Conservation (phyloP, 257 asterid species). For the Coffea canephora region DNA sequence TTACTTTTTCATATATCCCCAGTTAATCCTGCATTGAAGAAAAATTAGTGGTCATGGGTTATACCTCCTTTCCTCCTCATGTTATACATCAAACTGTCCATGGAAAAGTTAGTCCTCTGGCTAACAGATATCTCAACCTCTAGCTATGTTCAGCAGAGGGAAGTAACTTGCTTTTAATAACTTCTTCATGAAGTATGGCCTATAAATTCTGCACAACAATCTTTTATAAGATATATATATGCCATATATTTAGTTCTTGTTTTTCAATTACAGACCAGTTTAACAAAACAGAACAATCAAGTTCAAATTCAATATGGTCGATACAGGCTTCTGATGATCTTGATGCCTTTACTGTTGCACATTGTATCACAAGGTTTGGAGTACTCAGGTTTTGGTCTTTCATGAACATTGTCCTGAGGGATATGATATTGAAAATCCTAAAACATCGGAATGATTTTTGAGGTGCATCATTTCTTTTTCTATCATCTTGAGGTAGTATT, state of each 20-base stretch:
- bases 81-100: not conserved
- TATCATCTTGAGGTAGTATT: not conserved
- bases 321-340: not conserved
- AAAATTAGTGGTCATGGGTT: not conserved
- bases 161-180: not conserved
- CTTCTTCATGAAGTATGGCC: not conserved
- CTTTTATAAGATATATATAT: not conserved
- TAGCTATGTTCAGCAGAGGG: not conserved
- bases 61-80: not conserved
- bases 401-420: not conserved
- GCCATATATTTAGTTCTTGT: not conserved
- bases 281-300: too few relatives aligned
- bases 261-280: too few relatives aligned
- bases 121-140: not conserved
- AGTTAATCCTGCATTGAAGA: not conserved
- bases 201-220: not conserved
- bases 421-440: not conserved
- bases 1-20: not conserved
- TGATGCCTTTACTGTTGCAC: not conserved
- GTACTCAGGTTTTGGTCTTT: not conserved
- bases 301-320: not conserved
- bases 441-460: not conserved
- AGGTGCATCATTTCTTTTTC: not conserved
- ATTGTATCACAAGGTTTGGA: not conserved
- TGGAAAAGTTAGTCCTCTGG: too few relatives aligned